Evolutionary conservation across 2,329 filamentous ascomycete genomes (phyloP), one percentile per base, ranked within the genome.

Genomic region (Trichophyton benhamiae): DNA sequence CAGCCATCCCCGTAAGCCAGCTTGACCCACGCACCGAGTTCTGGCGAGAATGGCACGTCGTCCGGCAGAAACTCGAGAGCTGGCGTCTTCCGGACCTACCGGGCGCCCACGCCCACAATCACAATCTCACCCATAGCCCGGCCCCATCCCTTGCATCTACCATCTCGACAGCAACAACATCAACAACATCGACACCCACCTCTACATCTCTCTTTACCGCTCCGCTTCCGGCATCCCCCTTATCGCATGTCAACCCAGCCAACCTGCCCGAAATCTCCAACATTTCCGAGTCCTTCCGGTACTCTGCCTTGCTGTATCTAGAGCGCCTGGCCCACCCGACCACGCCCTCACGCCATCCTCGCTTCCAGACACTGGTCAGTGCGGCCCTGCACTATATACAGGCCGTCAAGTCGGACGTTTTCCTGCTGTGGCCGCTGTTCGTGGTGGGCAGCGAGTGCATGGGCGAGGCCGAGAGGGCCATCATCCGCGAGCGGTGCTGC

Each of bases 351-450:
- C 82, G 82, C 15, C 83, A 91, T 69, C 83, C 84, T 67, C 88
- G 87, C 70, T 91, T 96, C 74, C 89, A 95, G 72, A 86, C 85
- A 66, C 82, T 95, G 20, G 91, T 96, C 61, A 85, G 85, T 69
- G 86, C 89, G 66, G 88, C 91, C 0, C 82, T 96, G 46, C 88
- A 86, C 74, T 92, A 95, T 74, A 88, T 94, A 61, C 87, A 86
- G 5, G 86, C 86, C 60, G 84, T 96, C 42, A 85, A 89, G 64
- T 81, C 86, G 2, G 87, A 95, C 74, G 95, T 96, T 70, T 96
- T 95, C 72, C 77, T 96, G 8, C 83, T 96, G 7, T 96, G 91
- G 92, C 91, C 92, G 2, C 81, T 96, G 2, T 96, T 96, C 72
- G 87, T 96, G 59, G 86, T 87, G 0, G 91, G 91, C 20, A 91